phyloP scores from a whole-genome alignment of 2,329 filamentous ascomycete genomes.

The Daldinia sp. region DNA sequence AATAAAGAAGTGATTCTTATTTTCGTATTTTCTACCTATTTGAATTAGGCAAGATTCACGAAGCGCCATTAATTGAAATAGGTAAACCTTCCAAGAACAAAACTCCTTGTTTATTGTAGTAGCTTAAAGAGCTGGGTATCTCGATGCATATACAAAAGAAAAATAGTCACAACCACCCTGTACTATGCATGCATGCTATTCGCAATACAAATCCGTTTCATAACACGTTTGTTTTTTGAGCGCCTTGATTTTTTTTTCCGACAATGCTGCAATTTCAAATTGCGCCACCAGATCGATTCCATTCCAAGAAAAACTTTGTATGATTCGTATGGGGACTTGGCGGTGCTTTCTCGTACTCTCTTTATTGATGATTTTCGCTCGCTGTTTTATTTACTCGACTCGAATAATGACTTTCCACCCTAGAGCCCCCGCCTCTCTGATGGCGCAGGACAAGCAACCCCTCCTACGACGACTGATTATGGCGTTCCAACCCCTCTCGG shows the following conservation, averaged over 20 bases:
- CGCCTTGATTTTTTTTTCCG: constrained; percentile 20
- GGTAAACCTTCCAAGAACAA: constrained; percentile 15
- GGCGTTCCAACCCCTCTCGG: constrained; percentile 79
- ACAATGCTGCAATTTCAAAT: constrained; percentile 23
- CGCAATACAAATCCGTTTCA: constrained; percentile 22
- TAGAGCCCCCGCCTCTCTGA: constrained; percentile 79
- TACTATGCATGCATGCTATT: constrained; percentile 16
- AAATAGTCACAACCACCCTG: constrained; percentile 20
- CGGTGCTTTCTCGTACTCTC: constrained; percentile 1
- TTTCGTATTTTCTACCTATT: neutral
- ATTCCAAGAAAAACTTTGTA: neutral
- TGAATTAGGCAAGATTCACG: neutral
- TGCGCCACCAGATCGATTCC: constrained; percentile 1
- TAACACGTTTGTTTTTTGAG: constrained; percentile 16
- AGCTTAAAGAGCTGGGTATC: constrained; percentile 42
- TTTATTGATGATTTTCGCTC: neutral
- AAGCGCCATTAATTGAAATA: neutral
- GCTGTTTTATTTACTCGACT: constrained; percentile 60
- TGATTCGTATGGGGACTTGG: neutral
- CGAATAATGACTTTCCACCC: constrained; percentile 76
- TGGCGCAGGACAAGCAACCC: constrained; percentile 79
- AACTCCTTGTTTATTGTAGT: constrained; percentile 23
- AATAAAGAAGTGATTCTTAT: neutral
- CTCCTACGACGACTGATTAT: constrained; percentile 74
- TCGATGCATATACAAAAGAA: constrained; percentile 30